Base-by-base conservation (phyloP, 1,284 basidiomycete species). In the Puccinia hordei region DNA sequence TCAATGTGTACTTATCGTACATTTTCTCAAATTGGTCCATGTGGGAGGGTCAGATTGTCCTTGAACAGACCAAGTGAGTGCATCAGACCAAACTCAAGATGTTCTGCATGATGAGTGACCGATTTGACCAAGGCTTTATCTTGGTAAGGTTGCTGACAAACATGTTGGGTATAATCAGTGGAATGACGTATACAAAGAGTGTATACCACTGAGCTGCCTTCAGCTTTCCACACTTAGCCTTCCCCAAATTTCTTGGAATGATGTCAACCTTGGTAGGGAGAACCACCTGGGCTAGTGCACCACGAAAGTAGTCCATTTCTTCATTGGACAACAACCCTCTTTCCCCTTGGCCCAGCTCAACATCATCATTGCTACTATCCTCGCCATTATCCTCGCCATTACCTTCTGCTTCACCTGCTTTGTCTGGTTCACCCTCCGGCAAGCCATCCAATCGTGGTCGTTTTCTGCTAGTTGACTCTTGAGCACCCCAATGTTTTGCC, bases 291-390 rank as follows among this genome's bases (percentile, higher is more conserved):
- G 33, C 38, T 19, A 65, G 27, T 38, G 33, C 38, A 4, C 33
- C 33, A 5, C 61, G 27, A 38, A 65, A 65, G 19, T 38, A 65
- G n/a, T 65, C 61, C 61, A 65, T 71, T 51, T 71, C n/a, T 30
- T 44, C 44, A 33, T 66, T 66, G 1, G 61, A 41, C 15, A 76
- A 53, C 27, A 76, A 44, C n/a, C 61, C 59, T 22, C 74, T 61
- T 22, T 17, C 51, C 22, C 73, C 73, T 38, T 57, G 55, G 38
- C 63, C 41, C 33, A 75, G 73, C 0, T 75, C 57, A 55, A 75
- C 24, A 53, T 75, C 57, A n/a, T 59, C 57, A 53, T 44, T 27
- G 24, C 22, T n/a, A 19, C 44, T n/a, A n/a, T n/a, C n/a, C n/a
- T n/a, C n/a, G n/a, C n/a, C n/a, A n/a, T n/a, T 46, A 5, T 41